These are phyloP conservation scores for Pythium grandisporangium DNA, from an alignment of 352 stramenopile genomes.

Conservation along the genomic window DNA sequence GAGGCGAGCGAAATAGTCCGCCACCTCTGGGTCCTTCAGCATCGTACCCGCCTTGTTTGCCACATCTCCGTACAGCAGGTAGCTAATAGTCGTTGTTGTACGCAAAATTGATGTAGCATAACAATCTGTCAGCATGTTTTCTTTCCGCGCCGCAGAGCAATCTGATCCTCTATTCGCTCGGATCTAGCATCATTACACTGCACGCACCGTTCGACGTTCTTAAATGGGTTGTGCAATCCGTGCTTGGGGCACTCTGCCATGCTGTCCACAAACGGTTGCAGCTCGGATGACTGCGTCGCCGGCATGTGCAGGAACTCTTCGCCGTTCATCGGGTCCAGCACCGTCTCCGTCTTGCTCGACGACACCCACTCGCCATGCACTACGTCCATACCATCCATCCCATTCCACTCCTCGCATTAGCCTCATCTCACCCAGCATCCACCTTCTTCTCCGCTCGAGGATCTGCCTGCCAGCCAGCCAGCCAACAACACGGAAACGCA, in stretches of 20 bases:
- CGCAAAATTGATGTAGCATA: too few relatives aligned
- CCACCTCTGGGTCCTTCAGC: slow-evolving; percentile 84
- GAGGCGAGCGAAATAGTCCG: slow-evolving; percentile 93
- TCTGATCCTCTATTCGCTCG: neutral
- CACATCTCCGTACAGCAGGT: slow-evolving; percentile 69
- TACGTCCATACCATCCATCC: slow-evolving; percentile 9
- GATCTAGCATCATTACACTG: neutral
- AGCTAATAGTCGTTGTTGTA: too few relatives aligned
- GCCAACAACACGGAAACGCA: slow-evolving; percentile 11
- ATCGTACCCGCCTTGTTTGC: slow-evolving; percentile 75
- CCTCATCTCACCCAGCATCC: neutral
- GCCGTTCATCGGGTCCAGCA: slow-evolving; percentile 94
- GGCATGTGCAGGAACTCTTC: slow-evolving; percentile 93
- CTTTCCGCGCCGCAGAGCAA: too few relatives aligned
- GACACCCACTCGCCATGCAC: slow-evolving; percentile 89
- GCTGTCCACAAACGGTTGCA: slow-evolving; percentile 90
- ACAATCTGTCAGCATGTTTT: too few relatives aligned
- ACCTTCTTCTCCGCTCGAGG: neutral
- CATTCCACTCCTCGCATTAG: neutral
- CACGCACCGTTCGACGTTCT: slow-evolving; percentile 93
- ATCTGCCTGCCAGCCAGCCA: too few relatives aligned
- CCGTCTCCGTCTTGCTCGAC: slow-evolving; percentile 53
- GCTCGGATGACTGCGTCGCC: slow-evolving; percentile 84
- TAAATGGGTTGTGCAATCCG: slow-evolving; percentile 97
- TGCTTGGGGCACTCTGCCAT: slow-evolving; percentile 92